Percentiles rank a stretch among this genome's conserved stretches.
Evolutionary conservation across 1,284 basidiomycete species (phyloP).

Genomic region (Amanita bisporigera): DNA sequence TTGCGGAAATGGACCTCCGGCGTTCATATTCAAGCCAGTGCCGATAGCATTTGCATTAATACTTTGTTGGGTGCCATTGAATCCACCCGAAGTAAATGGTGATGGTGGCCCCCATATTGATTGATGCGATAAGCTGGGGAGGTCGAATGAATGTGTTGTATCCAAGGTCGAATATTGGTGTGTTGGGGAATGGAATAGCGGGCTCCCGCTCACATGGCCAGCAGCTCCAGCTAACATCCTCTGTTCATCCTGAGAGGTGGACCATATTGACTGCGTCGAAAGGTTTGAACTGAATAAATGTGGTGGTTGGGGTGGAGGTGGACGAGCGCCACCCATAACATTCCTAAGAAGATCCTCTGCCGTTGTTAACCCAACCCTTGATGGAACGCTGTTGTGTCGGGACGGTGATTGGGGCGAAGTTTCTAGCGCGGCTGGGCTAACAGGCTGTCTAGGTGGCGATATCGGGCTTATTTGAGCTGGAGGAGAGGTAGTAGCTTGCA

Average conservation of each 20-base stretch:
- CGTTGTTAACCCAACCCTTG: constrained; percentile 48
- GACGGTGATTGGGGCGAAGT: constrained; percentile 17
- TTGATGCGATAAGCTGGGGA: constrained; percentile 40
- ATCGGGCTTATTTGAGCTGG: constrained; percentile 8
- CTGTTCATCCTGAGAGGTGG: constrained; percentile 54
- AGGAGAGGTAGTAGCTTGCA: constrained; percentile 11
- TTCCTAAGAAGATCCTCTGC: constrained; percentile 67
- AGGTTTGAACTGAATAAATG: constrained; percentile 53
- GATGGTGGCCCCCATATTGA: constrained; percentile 43
- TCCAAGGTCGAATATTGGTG: constrained; percentile 29
- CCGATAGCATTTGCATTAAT: constrained; percentile 23
- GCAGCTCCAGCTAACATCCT: constrained; percentile 14
- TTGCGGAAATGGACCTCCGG: neutral
- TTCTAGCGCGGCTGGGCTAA: constrained; percentile 6
- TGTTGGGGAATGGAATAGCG: constrained; percentile 31
- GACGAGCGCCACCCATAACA: constrained; percentile 50
- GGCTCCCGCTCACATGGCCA: constrained; percentile 18
- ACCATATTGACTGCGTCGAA: constrained; percentile 59
- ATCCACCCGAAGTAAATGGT: constrained; percentile 36
- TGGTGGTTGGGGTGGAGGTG: constrained; percentile 44
- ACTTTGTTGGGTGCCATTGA: constrained; percentile 38
- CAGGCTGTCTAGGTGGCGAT: constrained; percentile 2
- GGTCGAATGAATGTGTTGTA: constrained; percentile 15
- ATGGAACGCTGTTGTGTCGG: constrained; percentile 3
- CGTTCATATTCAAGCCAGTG: constrained; percentile 4